Conservation (phyloP, 2,329 filamentous ascomycete genomes). For the Fusarium denticulatum region DNA sequence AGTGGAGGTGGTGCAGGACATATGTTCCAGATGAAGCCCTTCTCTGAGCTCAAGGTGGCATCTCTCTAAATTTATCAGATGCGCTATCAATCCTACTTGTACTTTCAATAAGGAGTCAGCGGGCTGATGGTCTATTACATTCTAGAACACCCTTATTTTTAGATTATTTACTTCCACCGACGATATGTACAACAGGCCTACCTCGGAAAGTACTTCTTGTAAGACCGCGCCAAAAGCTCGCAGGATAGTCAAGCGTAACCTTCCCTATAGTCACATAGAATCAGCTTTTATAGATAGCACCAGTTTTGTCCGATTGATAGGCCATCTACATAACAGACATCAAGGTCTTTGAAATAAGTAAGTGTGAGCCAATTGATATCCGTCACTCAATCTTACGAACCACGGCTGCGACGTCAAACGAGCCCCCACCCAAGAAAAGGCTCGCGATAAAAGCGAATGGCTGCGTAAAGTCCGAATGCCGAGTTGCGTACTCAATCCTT, state of each 20-base stretch:
- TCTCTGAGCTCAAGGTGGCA: background rate
- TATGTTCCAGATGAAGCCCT: background rate
- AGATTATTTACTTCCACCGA: fast-evolving
- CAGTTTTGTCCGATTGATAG: fast-evolving
- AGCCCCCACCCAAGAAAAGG: no score
- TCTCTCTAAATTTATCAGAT: background rate
- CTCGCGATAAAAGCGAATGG: no score
- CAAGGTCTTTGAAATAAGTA: no score
- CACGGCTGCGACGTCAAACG: background rate
- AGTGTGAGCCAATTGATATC: background rate
- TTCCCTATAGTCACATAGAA: no score
- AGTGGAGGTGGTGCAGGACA: background rate
- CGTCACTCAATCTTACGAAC: background rate
- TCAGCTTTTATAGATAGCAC: no score
- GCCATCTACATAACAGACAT: background rate
- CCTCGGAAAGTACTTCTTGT: fast-evolving
- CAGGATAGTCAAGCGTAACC: fast-evolving
- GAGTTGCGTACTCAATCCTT: background rate
- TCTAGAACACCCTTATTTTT: fast-evolving
- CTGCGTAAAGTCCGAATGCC: background rate
- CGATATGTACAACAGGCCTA: fast-evolving
- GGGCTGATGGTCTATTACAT: fast-evolving
- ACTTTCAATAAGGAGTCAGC: fast-evolving
- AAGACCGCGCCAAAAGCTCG: fast-evolving
- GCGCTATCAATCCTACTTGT: fast-evolving